Evolutionary conservation across 139 green algal species (phyloP), one percentile per base, ranked within the genome.

Genomic region (Chlamydomonas incerta): DNA sequence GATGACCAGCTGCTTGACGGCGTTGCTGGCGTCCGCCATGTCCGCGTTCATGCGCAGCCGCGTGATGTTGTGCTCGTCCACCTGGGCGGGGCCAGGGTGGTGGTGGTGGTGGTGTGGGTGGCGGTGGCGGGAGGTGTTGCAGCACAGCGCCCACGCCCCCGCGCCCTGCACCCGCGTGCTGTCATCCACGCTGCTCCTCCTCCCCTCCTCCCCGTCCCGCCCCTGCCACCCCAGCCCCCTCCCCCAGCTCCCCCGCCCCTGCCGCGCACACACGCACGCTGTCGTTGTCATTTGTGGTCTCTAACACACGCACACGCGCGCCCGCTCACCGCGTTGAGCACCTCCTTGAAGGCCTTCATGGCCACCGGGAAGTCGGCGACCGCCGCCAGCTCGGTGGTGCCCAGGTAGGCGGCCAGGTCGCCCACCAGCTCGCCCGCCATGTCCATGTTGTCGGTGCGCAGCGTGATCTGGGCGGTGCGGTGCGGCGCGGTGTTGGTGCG

Each of bases 381-480:
- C n/a, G 85, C 90, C 70, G 92, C 65, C 18, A 96, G 80, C 33
- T 96, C 89, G 29, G 69, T 24, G 0, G 95, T 47, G 47, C 74
- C 87, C 26, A 96, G 74, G 69, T 90, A 92, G 23, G 80, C 63
- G 8, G 87, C 87, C 62, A 96, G 65, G 81, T 97, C 94, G 57
- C 91, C 89, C 31, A 97, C 89, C 72, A 96, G 81, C 60, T 96
- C 92, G 2, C 91, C 95, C 26, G 89, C 93, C 58, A 95, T 74
- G 47, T 95, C 91, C 88, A 96, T 93, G 82, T 93, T 88, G 76
- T 97, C 93, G 15, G 88, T 94, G 21, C 73, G 71, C 23, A 96
- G 84, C 26, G 60, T 88, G 21, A 97, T 84, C 87, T 92, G 80
- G 46, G 74, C 21, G 24, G 37, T 9, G 9, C 41, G 26, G 24